A percentile compares a stretch with the other conserved stretches of the same genome.
phyloP scores from a whole-genome alignment of 2,329 filamentous ascomycete genomes.

The Alternaria solani region DNA sequence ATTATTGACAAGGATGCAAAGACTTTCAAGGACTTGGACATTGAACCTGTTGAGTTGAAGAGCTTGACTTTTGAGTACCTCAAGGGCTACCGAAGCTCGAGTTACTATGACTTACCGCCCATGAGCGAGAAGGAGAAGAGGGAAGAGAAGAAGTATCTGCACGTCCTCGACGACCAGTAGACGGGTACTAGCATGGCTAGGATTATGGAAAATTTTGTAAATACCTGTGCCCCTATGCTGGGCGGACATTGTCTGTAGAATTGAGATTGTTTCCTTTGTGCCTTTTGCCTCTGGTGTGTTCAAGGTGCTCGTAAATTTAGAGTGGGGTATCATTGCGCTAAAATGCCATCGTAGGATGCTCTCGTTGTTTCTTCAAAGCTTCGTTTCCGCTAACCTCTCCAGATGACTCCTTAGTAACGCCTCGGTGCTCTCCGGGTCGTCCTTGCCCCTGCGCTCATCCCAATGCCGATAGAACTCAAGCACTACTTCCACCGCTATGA shows the following conservation, averaged over 20 bases:
- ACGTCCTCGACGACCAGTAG: constrained; percentile 67
- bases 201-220: constrained; percentile 33
- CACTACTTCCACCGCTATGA: constrained; percentile 90
- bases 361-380: background rate
- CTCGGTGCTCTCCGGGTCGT: constrained; percentile 54
- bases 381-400: constrained; percentile 21
- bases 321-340: constrained; percentile 34
- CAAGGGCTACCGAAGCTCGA: constrained; percentile 87
- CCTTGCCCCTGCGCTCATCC: constrained; percentile 63
- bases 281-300: constrained; percentile 17
- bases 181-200: background rate
- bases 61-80: constrained; percentile 93
- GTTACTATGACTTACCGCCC: constrained; percentile 92
- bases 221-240: constrained; percentile 34
- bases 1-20: constrained; percentile 88
- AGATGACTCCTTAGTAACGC: constrained; percentile 51
- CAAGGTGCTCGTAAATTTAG: constrained; percentile 11
- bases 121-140: constrained; percentile 92
- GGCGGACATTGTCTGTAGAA: constrained; percentile 32
- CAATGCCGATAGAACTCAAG: constrained; percentile 82
- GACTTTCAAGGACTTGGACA: constrained; percentile 92
- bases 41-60: constrained; percentile 85
- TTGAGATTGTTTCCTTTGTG: constrained; percentile 27
- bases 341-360: constrained; percentile 3
- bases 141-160: constrained; percentile 96